Evolutionary conservation across 192 early-diverging fungal species (phyloP).

Genomic region (Rhizoclosmatium sp.): DNA sequence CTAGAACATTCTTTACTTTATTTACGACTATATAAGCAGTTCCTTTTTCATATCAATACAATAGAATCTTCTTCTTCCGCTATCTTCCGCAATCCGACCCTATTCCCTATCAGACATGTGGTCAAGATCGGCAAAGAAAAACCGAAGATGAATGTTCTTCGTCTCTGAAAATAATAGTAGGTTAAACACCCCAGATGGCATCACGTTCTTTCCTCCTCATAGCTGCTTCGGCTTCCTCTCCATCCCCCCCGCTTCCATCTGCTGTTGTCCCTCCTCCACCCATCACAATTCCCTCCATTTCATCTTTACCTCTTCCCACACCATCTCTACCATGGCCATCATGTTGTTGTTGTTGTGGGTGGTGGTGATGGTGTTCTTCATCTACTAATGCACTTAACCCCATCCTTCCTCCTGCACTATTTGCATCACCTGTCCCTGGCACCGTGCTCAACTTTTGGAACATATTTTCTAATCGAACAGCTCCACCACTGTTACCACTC

Average conservation of each 20-base stretch:
- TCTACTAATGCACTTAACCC: neutral
- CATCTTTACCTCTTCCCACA: neutral
- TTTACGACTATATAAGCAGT: no score
- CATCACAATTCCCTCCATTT: constrained; percentile 2
- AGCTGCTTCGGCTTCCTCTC: constrained; percentile 18
- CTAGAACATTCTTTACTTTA: no score
- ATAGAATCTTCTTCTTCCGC: no score
- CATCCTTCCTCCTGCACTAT: neutral
- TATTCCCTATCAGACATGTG: no score
- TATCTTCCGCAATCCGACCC: no score
- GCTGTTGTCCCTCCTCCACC: neutral
- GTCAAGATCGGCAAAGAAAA: no score
- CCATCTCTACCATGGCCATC: neutral
- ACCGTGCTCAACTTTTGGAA: constrained; percentile 32
- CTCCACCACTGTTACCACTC: neutral
- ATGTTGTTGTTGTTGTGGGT: constrained; percentile 7
- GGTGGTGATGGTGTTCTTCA: neutral
- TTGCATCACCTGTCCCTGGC: neutral
- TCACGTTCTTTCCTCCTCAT: constrained; percentile 28
- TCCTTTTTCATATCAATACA: no score
- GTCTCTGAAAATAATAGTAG: no score
- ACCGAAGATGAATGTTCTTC: no score
- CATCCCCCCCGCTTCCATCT: neutral
- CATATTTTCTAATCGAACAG: constrained; percentile 15
- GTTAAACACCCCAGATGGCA: constrained; percentile 30